phyloP scores from a whole-genome alignment of 73 alveolate genomes.

The Durusdinium trenchii region DNA sequence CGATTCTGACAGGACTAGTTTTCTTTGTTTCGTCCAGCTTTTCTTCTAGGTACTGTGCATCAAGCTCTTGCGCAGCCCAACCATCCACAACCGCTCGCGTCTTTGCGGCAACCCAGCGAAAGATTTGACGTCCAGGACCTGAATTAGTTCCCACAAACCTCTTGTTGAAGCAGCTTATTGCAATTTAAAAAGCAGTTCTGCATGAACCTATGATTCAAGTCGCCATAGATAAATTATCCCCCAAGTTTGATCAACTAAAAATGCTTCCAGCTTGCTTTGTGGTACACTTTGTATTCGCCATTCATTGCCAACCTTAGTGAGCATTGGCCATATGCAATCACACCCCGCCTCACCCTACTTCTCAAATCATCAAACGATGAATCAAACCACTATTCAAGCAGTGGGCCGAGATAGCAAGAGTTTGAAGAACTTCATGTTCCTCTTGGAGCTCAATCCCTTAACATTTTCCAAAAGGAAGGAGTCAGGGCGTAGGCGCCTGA shows the following conservation, averaged over 20 bases:
- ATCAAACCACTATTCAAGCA: not conserved
- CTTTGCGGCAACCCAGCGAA: not conserved
- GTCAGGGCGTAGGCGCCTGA: not conserved
- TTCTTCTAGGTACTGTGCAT: not conserved
- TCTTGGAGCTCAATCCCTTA: not conserved
- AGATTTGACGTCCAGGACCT: not conserved
- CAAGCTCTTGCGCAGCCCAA: not conserved
- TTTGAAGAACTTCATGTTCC: not conserved
- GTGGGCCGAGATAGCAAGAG: not conserved
- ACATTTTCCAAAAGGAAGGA: not conserved
- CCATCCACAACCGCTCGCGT: not conserved
- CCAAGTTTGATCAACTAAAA: not conserved
- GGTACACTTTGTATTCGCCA: not conserved
- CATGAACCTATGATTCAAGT: not conserved
- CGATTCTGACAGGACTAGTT: not conserved
- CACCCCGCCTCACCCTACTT: too few species aligned
- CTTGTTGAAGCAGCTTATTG: not conserved
- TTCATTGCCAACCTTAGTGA: not conserved
- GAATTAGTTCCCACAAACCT: not conserved
- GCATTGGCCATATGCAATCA: too few species aligned
- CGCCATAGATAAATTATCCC: not conserved
- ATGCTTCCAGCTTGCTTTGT: too few species aligned
- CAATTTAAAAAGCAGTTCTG: too few species aligned
- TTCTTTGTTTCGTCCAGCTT: not conserved
- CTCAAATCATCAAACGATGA: not conserved